Evolutionary conservation across 1,284 basidiomycete genomes (phyloP).

Genomic region (Cryptococcus jaspeensis): DNA sequence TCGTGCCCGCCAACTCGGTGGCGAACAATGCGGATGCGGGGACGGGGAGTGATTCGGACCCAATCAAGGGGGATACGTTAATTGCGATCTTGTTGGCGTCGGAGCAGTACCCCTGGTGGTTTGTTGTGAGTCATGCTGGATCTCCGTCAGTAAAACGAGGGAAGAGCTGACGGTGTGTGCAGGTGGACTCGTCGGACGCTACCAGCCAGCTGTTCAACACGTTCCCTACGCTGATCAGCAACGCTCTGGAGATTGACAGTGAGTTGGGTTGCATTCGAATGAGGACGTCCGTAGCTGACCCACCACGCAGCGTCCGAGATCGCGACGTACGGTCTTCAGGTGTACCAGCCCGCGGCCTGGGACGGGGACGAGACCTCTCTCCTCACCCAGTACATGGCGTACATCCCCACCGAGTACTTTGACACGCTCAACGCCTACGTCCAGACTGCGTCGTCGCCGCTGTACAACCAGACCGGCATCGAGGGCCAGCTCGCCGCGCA

Average conservation of each 20-base stretch:
- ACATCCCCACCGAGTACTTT: constrained; percentile 47
- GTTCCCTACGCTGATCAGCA: constrained; percentile 45
- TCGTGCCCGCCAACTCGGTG: constrained; percentile 46
- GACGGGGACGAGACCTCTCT: constrained; percentile 38
- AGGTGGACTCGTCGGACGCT: constrained; percentile 46
- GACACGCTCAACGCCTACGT: constrained; percentile 48
- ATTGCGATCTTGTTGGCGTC: constrained; percentile 46
- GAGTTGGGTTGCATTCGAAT: constrained; percentile 6
- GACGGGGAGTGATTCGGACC: constrained; percentile 30
- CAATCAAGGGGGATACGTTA: constrained; percentile 37
- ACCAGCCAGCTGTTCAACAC: constrained; percentile 49
- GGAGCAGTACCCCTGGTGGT: constrained; percentile 46
- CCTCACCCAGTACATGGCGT: constrained; percentile 51
- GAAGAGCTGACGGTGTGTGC: neutral
- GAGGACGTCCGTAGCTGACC: constrained; percentile 7
- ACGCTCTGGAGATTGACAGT: constrained; percentile 40
- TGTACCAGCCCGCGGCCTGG: constrained; percentile 49
- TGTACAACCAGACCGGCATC: constrained; percentile 51
- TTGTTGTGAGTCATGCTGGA: constrained; percentile 30
- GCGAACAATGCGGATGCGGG: constrained; percentile 29
- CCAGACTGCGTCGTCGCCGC: constrained; percentile 42
- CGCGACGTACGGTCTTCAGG: constrained; percentile 48
- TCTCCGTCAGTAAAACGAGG: neutral
- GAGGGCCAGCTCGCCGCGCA: constrained; percentile 48
- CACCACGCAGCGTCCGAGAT: constrained; percentile 28